Percentiles rank a stretch among this genome's conserved stretches.
Conservation (phyloP, 2,329 filamentous ascomycete species). For the Verticillium tricorpus region DNA sequence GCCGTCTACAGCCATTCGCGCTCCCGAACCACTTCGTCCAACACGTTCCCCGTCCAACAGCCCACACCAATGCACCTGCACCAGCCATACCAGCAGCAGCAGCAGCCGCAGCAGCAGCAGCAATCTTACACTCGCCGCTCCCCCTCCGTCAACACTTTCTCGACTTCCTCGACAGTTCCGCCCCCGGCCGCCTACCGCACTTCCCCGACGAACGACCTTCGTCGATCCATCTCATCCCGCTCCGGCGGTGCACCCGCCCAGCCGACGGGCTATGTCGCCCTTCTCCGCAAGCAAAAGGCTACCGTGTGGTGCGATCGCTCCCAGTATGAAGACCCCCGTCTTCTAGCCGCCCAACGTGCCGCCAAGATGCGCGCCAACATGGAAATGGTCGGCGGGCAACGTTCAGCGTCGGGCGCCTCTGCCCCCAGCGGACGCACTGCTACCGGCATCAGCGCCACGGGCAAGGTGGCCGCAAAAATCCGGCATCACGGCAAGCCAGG, state of each 20-base stretch:
- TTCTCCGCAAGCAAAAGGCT: constrained; percentile 95
- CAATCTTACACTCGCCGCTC: constrained; percentile 41
- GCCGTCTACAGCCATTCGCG: constrained; percentile 48
- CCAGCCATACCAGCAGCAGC: constrained; percentile 23
- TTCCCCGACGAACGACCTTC: constrained; percentile 53
- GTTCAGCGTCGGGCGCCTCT: constrained; percentile 44
- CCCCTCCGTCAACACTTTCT: constrained; percentile 64
- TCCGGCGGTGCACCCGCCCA: constrained; percentile 51
- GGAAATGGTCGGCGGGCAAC: constrained; percentile 66
- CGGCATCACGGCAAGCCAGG: constrained; percentile 79
- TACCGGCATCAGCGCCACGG: constrained; percentile 56
- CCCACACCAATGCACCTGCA: constrained; percentile 27
- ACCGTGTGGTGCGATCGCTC: constrained; percentile 97
- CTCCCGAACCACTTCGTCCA: constrained; percentile 53
- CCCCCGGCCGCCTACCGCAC: constrained; percentile 54
- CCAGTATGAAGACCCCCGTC: constrained; percentile 83
- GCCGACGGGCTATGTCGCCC: constrained; percentile 80
- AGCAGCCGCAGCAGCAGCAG: constrained; percentile 24
- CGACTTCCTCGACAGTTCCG: constrained; percentile 65
- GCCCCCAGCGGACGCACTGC: constrained; percentile 47
- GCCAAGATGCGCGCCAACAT: constrained; percentile 83
- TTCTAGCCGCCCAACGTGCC: constrained; percentile 76
- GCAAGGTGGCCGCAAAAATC: constrained; percentile 78
- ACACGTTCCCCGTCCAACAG: constrained; percentile 37
- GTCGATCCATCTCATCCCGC: constrained; percentile 76